Base-by-base conservation (phyloP, 1,139 yeast species). In the Magnusiomyces suaveolens region DNA sequence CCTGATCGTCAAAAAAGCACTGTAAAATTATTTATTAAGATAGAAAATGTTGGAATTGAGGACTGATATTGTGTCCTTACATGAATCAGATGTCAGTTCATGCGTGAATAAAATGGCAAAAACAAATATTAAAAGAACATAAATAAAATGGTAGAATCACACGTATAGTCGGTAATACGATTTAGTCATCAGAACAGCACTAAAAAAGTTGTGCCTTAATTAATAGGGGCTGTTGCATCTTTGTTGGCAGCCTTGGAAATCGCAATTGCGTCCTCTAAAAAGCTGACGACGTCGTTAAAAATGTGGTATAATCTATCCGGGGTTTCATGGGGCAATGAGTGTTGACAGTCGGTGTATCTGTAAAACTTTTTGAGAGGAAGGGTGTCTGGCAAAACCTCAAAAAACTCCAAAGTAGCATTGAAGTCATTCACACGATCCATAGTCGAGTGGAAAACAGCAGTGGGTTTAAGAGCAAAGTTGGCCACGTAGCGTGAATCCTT, bases 381-480 rank as follows among this genome's bases (percentile, higher is more conserved):
- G 2, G 59, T 52, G 10, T 69, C 63, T 26, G 67, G 63, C 46
- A 77, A 67, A 53, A 74, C 60, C 0, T 68, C 64, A 55, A 72
- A 66, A 61, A 83, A 84, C 57, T 70, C 66, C 60, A 74, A 69
- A 6, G 86, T 74, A 2, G 80, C 85, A 18, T 72, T 72, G 52
- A 75, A 71, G 66, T 79, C 81, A 64, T 84, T 84, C 63, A 87
- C 73, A 53, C 62, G 58, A 66, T 82, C 83, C 43, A 64, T 71
- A 20, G 71, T 69, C 23, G 87, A 86, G 61, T 81, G 86, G 54
- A 78, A 62, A 12, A 85, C 69, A 44, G 82, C 68, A 2, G 82
- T 64, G 41, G 83, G 66, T 63, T 77, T 62, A n/a, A 33, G 26
- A 57, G 75, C 74, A 60, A 77, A 78, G 56, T 74, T 71, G 25